Base-by-base conservation (phyloP, 345 rosid genomes). In the Abelmoschus esculentus region DNA sequence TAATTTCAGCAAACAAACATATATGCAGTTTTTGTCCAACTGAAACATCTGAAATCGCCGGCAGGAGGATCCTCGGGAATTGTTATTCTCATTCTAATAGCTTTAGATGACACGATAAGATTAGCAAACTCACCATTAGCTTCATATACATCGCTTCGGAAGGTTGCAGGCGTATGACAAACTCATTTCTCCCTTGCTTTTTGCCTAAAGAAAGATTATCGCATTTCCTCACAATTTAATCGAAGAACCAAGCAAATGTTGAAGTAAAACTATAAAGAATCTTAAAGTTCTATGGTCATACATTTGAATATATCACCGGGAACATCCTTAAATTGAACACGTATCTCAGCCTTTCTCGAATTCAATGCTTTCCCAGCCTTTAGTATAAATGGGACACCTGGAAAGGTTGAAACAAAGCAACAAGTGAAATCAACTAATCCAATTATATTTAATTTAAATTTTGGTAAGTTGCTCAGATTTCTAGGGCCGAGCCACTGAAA, bases 141-240 rank as follows among this genome's bases (percentile, higher is more conserved):
- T 95, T 95, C 99, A 92, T 92, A 88, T 95, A 95, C 61, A 95
- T 90, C 73, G 99, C 97, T 79, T 95, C 99, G 5, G 86, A 86
- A 29, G 99, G 99, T 72, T 95, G 99, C 72, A 95, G 86, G 76
- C 99, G 96, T 77, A 92, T 92, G 44, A 95, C 98, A 42, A 95
- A 86, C 80, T 95, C 99, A 73, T 95, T 95, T 83, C 99, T 92
- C 70, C 99, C 99, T 80, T 90, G 99, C 83, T 81, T 92, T 78
- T 90, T 70, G 77, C 96, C 98, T 95, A 71, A 55, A 73, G 22
- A 58, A 64, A 66, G 28, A 61, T 34, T n/a, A 61, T 34, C 66
- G 38, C 28, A 34, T 15, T 36, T 36, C 47, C 22, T 34, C 28
- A 36, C 13, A 52, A 50, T 36, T 61, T 60, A 5, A 44, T 61